phyloP scores from a whole-genome alignment of 108 stramenopile genomes.

The Asterionellopsis glacialis region DNA sequence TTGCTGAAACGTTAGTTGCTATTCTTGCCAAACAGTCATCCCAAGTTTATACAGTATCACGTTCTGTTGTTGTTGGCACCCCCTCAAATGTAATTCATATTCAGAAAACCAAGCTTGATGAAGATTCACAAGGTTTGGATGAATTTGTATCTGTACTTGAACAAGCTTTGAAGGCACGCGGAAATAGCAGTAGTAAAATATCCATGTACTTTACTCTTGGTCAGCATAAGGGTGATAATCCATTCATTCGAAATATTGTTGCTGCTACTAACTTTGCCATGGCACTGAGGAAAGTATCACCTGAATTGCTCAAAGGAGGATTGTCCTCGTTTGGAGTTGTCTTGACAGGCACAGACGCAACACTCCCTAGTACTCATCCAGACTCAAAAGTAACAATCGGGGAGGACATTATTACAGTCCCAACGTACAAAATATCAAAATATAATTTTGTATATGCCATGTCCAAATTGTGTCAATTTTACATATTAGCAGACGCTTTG shows the following conservation, averaged over 20 bases:
- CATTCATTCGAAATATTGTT: conserved; percentile 16
- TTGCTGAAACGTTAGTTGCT: conserved; percentile 16
- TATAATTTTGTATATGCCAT: conserved; percentile 22
- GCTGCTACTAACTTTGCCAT: conserved; percentile 14
- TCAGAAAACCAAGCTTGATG: conserved; percentile 1
- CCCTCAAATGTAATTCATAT: background rate
- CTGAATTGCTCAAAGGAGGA: background rate
- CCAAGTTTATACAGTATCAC: conserved; percentile 11
- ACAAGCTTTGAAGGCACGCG: conserved; percentile 2
- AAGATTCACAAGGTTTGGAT: background rate
- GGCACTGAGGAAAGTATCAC: background rate
- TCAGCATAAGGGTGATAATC: conserved; percentile 24
- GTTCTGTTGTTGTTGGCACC: background rate
- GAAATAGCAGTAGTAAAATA: background rate
- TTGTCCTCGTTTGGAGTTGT: conserved; percentile 8
- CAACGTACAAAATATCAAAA: conserved; percentile 15
- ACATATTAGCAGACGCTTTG: conserved; percentile 7
- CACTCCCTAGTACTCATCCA: conserved; percentile 13
- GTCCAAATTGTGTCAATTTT: conserved; percentile 24
- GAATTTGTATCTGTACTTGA: conserved; percentile 8
- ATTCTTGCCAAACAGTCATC: conserved; percentile 5
- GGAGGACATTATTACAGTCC: background rate
- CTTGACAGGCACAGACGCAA: conserved; percentile 22
- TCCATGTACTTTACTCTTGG: conserved; percentile 18
- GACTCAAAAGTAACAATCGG: background rate